These are phyloP conservation scores for Petunia hybrid DNA, from an alignment of 305 asterid genomes.

Conservation along the genomic window DNA sequence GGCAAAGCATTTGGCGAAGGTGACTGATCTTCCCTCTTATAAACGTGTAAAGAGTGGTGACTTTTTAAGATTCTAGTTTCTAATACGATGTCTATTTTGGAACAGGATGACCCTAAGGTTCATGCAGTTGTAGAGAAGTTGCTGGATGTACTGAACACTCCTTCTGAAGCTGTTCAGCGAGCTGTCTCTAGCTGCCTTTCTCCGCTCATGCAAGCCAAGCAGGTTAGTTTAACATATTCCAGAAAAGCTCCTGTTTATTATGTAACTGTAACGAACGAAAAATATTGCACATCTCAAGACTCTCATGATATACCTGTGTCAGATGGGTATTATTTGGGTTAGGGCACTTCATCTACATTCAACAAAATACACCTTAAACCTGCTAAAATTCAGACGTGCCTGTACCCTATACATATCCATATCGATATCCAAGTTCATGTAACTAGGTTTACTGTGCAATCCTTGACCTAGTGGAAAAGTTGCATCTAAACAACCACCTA, in stretches of 20 bases:
- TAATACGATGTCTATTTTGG: slow-evolving; percentile 34
- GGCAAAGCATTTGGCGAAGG: slow-evolving; percentile 96
- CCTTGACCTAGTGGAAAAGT: no score
- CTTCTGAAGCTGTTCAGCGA: slow-evolving; percentile 98
- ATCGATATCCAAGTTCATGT: not conserved
- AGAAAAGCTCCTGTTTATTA: slow-evolving; percentile 7
- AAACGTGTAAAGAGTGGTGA: slow-evolving; percentile 12
- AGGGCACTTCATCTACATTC: not conserved
- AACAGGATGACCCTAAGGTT: slow-evolving; percentile 95
- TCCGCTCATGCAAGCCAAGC: slow-evolving; percentile 94
- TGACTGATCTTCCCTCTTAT: slow-evolving; percentile 39
- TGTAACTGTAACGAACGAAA: slow-evolving; percentile 11
- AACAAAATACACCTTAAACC: not conserved
- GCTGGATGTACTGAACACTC: slow-evolving; percentile 96
- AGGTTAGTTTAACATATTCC: slow-evolving; percentile 54
- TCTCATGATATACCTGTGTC: not conserved
- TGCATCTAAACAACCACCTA: no score
- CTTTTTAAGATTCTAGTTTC: slow-evolving; percentile 17
- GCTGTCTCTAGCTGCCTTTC: slow-evolving; percentile 97
- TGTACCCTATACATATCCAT: slow-evolving; percentile 10
- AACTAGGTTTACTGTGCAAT: not conserved
- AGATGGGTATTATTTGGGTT: not conserved
- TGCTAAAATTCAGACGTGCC: not conserved
- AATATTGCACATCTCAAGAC: not conserved
- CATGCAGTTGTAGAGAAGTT: slow-evolving; percentile 96